These are phyloP conservation scores for Exserohilum rostratum DNA, from an alignment of 2,329 filamentous ascomycete genomes.

Conservation along the genomic window DNA sequence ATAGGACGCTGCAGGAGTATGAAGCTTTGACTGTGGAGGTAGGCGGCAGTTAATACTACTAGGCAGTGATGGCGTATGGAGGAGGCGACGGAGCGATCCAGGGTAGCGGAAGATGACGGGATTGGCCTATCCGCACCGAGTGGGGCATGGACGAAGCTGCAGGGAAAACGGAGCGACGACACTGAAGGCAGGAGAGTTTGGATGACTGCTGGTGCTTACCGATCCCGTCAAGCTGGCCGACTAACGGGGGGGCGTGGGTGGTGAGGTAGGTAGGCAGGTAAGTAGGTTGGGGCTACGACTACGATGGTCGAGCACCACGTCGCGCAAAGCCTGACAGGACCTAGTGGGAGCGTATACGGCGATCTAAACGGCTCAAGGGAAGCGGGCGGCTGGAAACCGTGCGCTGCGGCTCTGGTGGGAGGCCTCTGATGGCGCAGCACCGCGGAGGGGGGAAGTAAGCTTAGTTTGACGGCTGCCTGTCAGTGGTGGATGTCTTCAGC, in stretches of 20 bases:
- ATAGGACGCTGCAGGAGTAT: conserved; percentile 23
- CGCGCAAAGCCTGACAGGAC: conserved; percentile 41
- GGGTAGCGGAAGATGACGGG: conserved; percentile 30
- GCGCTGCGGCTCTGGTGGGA: conserved; percentile 39
- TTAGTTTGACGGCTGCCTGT: conserved; percentile 35
- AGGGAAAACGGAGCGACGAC: conserved; percentile 34
- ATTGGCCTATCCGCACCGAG: conserved; percentile 29
- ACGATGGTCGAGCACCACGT: conserved; percentile 43
- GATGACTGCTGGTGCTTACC: conserved; percentile 42
- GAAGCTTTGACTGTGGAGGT: conserved; percentile 41
- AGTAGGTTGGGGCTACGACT: conserved; percentile 36
- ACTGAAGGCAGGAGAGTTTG: conserved; percentile 33
- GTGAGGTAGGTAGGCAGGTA: too few relatives aligned
- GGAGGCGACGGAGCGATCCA: conserved; percentile 31
- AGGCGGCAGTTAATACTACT: conserved; percentile 32
- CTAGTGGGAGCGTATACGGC: conserved; percentile 27
- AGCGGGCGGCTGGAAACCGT: conserved; percentile 27
- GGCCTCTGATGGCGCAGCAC: conserved; percentile 40
- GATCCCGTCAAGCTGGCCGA: conserved; percentile 43
- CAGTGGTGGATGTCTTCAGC: conserved; percentile 22
- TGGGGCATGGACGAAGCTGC: conserved; percentile 34
- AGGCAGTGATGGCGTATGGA: conserved; percentile 20
- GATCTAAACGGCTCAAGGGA: conserved; percentile 22
- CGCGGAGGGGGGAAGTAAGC: conserved; percentile 34
- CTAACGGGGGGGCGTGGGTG: too few relatives aligned